A percentile compares a stretch with the other conserved stretches of the same genome.
Conservation (phyloP, 352 stramenopile genomes). For the Phytophthora macrochlamydospora region DNA sequence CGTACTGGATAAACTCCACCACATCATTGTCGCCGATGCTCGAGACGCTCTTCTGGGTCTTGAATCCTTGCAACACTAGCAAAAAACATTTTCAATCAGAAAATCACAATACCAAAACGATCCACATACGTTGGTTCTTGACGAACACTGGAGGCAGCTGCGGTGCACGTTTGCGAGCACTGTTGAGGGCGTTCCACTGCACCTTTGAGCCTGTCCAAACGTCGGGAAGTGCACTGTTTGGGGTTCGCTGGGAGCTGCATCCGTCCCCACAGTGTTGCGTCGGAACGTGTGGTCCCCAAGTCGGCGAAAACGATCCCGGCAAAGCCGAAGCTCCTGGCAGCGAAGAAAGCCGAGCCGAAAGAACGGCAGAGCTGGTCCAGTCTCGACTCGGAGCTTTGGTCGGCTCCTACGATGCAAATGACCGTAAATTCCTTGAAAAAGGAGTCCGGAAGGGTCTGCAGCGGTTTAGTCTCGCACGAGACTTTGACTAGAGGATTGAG, state of each 20-base stretch:
- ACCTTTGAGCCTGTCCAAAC: slow-evolving; percentile 54
- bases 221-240: slow-evolving; percentile 62
- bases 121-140: slow-evolving; percentile 71
- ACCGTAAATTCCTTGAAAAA: slow-evolving; percentile 91
- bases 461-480: slow-evolving; percentile 69
- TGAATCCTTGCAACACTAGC: slow-evolving; percentile 71
- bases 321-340: slow-evolving; percentile 77
- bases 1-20: slow-evolving; percentile 66
- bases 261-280: slow-evolving; percentile 39
- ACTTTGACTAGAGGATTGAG: slow-evolving; percentile 95
- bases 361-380: slow-evolving; percentile 66
- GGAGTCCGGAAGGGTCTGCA: slow-evolving; percentile 56
- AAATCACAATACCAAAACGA: not conserved
- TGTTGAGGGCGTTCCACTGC: slow-evolving; percentile 69
- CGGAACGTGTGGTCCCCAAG: slow-evolving; percentile 70
- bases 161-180: slow-evolving; percentile 68
- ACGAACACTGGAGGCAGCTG: slow-evolving; percentile 79
- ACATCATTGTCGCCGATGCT: slow-evolving; percentile 21
- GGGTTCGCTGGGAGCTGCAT: slow-evolving; percentile 37
- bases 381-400: slow-evolving; percentile 51
- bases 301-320: slow-evolving; percentile 83
- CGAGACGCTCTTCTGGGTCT: slow-evolving; percentile 23
- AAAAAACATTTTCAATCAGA: not conserved
- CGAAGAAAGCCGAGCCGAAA: slow-evolving; percentile 71
- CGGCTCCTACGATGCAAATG: slow-evolving; percentile 70